A percentile compares a stretch with the other conserved stretches of the same genome.
These are phyloP conservation scores for Ophiocordyceps camponoti-rufipedis DNA, from an alignment of 2,329 filamentous ascomycete genomes.

Conservation along the genomic window DNA sequence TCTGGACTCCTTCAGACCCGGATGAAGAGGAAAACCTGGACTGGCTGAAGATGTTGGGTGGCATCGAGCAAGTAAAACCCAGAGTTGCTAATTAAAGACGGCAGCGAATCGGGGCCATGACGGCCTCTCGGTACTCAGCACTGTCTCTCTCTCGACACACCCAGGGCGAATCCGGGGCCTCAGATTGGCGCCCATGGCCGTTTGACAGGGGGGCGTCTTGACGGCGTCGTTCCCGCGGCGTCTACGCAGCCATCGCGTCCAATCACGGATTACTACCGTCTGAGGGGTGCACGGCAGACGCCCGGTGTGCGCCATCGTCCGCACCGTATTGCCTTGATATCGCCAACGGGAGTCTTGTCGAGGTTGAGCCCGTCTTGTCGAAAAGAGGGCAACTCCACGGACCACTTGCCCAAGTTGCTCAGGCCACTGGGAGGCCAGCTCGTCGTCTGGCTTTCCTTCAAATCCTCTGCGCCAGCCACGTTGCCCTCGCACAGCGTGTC, in stretches of 20 bases:
- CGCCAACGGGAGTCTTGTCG: neutral
- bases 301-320: neutral
- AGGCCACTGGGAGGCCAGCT: too few relatives aligned
- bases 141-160: too few relatives aligned
- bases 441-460: too few relatives aligned
- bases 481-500: neutral
- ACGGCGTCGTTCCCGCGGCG: neutral
- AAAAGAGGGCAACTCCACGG: too few relatives aligned
- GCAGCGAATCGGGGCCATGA: neutral
- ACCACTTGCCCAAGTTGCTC: too few relatives aligned
- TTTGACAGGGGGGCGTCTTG: neutral
- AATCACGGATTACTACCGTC: neutral
- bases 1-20: too few relatives aligned
- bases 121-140: neutral
- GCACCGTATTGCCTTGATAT: neutral
- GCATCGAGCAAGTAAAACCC: neutral
- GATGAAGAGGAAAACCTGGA: too few relatives aligned
- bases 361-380: too few relatives aligned
- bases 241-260: neutral
- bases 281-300: neutral
- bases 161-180: neutral
- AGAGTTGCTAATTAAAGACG: neutral
- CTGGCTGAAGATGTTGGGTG: slow-evolving; percentile 5
- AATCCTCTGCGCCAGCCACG: neutral
- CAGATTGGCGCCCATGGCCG: neutral